Conservation (phyloP, 176 grass and related monocot species). For the Phyllostachys edulis region DNA sequence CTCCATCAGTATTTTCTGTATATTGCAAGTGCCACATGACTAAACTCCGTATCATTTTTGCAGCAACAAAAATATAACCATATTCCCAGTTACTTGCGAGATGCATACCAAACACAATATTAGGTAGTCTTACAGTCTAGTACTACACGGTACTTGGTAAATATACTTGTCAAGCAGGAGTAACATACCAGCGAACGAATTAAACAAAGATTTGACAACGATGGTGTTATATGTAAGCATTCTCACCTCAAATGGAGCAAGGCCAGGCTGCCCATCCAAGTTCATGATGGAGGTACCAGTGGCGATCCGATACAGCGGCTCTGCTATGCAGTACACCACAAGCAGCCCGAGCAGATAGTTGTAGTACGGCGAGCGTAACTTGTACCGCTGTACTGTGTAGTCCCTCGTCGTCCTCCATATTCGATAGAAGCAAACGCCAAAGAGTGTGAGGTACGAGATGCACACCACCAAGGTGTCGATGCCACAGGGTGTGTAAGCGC, state of each 20-base stretch:
- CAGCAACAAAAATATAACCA: slow-evolving; percentile 2
- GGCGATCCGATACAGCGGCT: slow-evolving; percentile 58
- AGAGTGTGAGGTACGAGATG: slow-evolving; percentile 79
- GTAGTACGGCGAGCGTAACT: slow-evolving; percentile 55
- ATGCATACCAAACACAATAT: background rate
- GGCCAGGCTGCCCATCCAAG: slow-evolving; percentile 66
- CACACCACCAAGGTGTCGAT: slow-evolving; percentile 69
- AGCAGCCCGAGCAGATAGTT: slow-evolving; percentile 77
- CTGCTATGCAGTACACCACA: slow-evolving; percentile 51
- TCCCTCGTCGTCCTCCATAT: slow-evolving; percentile 81
- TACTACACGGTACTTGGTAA: background rate
- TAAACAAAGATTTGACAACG: background rate
- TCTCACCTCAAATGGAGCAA: slow-evolving; percentile 91
- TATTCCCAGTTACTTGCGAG: background rate
- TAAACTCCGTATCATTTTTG: background rate
- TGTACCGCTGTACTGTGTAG: slow-evolving; percentile 70
- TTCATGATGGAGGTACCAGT: slow-evolving; percentile 76
- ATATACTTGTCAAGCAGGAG: background rate
- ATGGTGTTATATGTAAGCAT: background rate
- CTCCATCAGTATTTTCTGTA: background rate
- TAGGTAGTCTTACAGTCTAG: background rate
- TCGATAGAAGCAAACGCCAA: slow-evolving; percentile 85
- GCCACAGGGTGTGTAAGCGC: slow-evolving; percentile 81
- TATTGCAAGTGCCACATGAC: background rate
- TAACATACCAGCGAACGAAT: background rate